These are phyloP conservation scores for Magnusiomyces clavatus DNA, from an alignment of 1,139 yeast genomes.

Conservation along the genomic window DNA sequence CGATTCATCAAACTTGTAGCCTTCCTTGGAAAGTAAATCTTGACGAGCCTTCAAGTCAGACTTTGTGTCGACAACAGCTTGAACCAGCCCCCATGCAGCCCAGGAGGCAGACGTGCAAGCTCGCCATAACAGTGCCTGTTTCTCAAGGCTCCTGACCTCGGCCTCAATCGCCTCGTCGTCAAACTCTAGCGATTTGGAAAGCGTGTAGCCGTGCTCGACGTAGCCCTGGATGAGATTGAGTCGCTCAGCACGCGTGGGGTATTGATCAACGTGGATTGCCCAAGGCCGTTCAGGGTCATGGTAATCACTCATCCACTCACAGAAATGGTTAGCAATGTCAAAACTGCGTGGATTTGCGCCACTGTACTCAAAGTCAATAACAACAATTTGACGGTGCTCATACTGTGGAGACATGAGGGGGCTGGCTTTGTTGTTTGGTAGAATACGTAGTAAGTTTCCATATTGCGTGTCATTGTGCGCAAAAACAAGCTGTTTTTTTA, in stretches of 20 bases:
- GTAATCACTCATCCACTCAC: slow-evolving; percentile 65
- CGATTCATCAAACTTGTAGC: slow-evolving; percentile 24
- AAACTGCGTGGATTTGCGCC: slow-evolving; percentile 90
- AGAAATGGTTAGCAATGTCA: slow-evolving; percentile 79
- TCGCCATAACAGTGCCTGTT: slow-evolving; percentile 72
- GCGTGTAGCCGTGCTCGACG: slow-evolving; percentile 37
- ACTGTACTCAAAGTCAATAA: slow-evolving; percentile 92
- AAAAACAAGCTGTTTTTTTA: slow-evolving; percentile 53
- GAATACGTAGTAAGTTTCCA: slow-evolving; percentile 56
- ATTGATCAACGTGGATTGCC: slow-evolving; percentile 46
- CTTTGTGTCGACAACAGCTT: slow-evolving; percentile 34
- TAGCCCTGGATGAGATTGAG: slow-evolving; percentile 68
- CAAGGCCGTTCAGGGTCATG: slow-evolving; percentile 59
- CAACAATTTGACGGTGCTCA: slow-evolving; percentile 74
- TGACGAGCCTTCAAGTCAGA: slow-evolving; percentile 23
- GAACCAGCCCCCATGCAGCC: slow-evolving; percentile 90
- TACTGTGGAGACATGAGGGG: slow-evolving; percentile 35
- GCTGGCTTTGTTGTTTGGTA: slow-evolving; percentile 38
- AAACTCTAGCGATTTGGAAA: slow-evolving; percentile 18
- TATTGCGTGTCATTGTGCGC: slow-evolving; percentile 96
- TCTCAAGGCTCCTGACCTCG: slow-evolving; percentile 51
- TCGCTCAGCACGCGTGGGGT: slow-evolving; percentile 62
- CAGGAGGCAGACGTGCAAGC: slow-evolving; percentile 72
- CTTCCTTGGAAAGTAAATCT: slow-evolving; percentile 21
- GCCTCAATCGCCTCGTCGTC: slow-evolving; percentile 38